Evolutionary conservation across 768 basidiomycete genomes (phyloP).

Genomic region (Trametes meyenii): DNA sequence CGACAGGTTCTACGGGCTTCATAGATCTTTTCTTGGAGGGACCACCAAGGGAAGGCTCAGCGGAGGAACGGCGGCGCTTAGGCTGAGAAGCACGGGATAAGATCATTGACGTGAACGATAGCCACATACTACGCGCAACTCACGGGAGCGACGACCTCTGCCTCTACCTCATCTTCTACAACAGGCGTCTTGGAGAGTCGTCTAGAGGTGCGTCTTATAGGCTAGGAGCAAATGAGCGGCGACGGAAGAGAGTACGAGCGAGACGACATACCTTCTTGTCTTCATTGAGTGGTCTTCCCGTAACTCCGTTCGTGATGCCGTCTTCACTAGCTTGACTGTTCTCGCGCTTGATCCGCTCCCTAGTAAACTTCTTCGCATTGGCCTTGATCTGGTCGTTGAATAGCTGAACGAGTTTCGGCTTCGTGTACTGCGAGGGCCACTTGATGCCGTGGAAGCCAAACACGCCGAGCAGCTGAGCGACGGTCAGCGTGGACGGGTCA

Average conservation of each 20-base stretch:
- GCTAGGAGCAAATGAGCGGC: conserved; percentile 29
- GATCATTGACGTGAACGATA: conserved; percentile 14
- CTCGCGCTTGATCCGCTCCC: conserved; percentile 63
- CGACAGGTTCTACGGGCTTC: conserved; percentile 43
- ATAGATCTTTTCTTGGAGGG: conserved; percentile 40
- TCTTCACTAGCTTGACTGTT: conserved; percentile 79
- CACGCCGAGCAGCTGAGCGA: conserved; percentile 80
- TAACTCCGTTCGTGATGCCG: conserved; percentile 82
- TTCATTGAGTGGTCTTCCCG: conserved; percentile 65
- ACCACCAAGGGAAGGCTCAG: conserved; percentile 67
- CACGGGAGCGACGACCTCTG: conserved; percentile 45
- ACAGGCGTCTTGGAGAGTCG: conserved; percentile 61
- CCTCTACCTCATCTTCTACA: conserved; percentile 43
- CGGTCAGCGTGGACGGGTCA: conserved; percentile 71
- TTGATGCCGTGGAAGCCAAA: conserved; percentile 76
- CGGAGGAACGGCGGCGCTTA: conserved; percentile 81
- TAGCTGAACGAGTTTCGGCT: conserved; percentile 73
- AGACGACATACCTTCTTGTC: conserved; percentile 44
- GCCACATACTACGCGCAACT: conserved; percentile 29
- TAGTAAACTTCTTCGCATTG: conserved; percentile 57
- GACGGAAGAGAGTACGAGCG: conserved; percentile 7
- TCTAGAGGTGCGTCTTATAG: conserved; percentile 59
- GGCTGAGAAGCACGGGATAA: conserved; percentile 46
- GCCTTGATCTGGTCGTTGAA: conserved; percentile 79
- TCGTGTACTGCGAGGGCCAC: conserved; percentile 76